These are phyloP conservation scores for Collybia sp. DNA, from an alignment of 768 basidiomycete species.

Conservation along the genomic window DNA sequence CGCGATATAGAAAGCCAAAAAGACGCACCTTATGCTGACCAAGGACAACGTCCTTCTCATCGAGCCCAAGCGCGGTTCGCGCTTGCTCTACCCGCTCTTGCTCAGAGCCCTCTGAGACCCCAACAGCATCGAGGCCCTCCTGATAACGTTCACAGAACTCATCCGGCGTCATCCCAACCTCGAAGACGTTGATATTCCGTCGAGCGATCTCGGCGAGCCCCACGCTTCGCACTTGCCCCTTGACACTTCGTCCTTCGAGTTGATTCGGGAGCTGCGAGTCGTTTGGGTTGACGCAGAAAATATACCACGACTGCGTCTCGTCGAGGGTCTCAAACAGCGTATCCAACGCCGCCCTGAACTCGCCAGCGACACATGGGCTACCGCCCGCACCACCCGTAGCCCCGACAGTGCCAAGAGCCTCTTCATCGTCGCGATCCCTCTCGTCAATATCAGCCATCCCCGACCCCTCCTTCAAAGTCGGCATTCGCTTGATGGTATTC, in stretches of 20 bases:
- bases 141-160: conserved; percentile 87
- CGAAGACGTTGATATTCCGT: conserved; percentile 62
- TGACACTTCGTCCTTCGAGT: conserved; percentile 86
- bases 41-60: conserved; percentile 71
- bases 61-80: conserved; percentile 47
- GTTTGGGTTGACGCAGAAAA: conserved; percentile 93
- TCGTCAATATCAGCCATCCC: conserved; percentile 41
- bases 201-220: conserved; percentile 77
- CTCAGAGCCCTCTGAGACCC: conserved; percentile 56
- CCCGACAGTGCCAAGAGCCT: conserved; percentile 28
- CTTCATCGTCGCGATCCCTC: conserved; percentile 38
- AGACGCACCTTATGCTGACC: conserved; percentile 76
- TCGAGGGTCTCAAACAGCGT: conserved; percentile 83
- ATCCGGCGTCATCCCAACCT: conserved; percentile 78
- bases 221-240: conserved; percentile 82
- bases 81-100: conserved; percentile 58
- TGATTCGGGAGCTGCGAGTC: conserved; percentile 94
- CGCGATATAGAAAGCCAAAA: not conserved
- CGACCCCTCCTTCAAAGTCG: conserved; percentile 37
- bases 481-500: conserved; percentile 60
- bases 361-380: conserved; percentile 77
- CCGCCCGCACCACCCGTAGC: conserved; percentile 43
- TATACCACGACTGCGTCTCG: conserved; percentile 87
- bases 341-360: conserved; percentile 82
- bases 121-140: conserved; percentile 53